These are phyloP conservation scores for Insectozyma bohioensis DNA, from an alignment of 1,139 yeast species.

Conservation along the genomic window DNA sequence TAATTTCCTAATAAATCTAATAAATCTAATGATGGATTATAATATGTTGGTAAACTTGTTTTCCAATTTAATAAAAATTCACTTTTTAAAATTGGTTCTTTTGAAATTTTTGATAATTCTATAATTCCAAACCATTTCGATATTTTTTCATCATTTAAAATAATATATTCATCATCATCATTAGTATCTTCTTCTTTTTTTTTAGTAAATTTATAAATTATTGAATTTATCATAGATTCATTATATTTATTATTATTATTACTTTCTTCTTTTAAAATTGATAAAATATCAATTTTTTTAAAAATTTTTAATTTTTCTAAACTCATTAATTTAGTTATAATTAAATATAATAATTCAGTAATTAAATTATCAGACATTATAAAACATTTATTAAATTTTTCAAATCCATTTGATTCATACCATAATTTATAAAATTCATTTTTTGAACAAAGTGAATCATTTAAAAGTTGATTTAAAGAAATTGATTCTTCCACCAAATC, in stretches of 20 bases:
- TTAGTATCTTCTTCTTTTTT: conserved; percentile 4
- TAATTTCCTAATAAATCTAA: conserved; percentile 54
- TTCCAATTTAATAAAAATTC: conserved; percentile 67
- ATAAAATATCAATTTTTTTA: neutral
- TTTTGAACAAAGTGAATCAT: conserved; percentile 47
- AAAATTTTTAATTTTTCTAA: conserved; percentile 19
- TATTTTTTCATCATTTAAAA: conserved; percentile 39
- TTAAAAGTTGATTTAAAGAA: neutral
- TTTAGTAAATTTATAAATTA: conserved; percentile 46
- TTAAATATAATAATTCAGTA: conserved; percentile 35
- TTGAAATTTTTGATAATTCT: conserved; percentile 35
- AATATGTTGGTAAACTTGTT: conserved; percentile 62
- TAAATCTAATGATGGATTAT: conserved; percentile 56
- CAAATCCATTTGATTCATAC: conserved; percentile 59
- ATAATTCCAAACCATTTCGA: conserved; percentile 63
- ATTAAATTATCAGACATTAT: conserved; percentile 23
- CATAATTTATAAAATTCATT: conserved; percentile 54
- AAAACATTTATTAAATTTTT: conserved; percentile 35
- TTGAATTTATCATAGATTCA: conserved; percentile 38
- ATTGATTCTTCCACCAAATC: neutral
- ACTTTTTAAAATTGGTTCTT: conserved; percentile 25
- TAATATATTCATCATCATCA: conserved; percentile 18
- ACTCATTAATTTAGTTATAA: conserved; percentile 53
- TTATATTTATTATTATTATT: conserved; percentile 3
- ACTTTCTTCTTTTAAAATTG: no score